A percentile compares a stretch with the other conserved stretches of the same genome.
These are phyloP conservation scores for Erysiphe neolycopersici DNA, from an alignment of 2,329 filamentous ascomycete genomes.

Conservation along the genomic window DNA sequence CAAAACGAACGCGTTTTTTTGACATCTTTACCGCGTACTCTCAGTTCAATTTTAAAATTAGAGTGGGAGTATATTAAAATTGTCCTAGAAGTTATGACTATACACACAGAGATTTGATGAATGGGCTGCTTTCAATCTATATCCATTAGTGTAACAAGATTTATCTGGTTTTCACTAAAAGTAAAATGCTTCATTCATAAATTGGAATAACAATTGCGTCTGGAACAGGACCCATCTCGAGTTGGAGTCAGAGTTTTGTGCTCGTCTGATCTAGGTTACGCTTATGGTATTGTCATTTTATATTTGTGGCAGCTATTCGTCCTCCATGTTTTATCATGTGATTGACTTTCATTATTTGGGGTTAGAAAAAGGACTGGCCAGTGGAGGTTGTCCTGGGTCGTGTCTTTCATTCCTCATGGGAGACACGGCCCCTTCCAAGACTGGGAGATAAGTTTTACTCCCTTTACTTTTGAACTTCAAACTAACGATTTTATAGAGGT, in stretches of 20 bases:
- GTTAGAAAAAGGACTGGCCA: neutral
- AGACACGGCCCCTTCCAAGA: neutral
- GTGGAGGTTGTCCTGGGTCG: neutral
- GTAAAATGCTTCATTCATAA: neutral
- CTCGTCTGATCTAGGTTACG: constrained; percentile 32
- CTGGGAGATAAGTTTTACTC: neutral
- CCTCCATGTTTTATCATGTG: neutral
- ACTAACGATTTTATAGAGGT: too few species aligned
- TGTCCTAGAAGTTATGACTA: constrained; percentile 69
- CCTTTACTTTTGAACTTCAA: too few species aligned
- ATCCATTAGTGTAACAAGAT: neutral
- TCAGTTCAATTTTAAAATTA: constrained; percentile 17
- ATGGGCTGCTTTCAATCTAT: neutral
- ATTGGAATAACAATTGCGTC: constrained; percentile 6
- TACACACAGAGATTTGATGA: constrained; percentile 39
- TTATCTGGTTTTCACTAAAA: neutral
- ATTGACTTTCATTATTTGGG: neutral
- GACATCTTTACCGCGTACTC: constrained; percentile 77
- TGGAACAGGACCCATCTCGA: constrained; percentile 53
- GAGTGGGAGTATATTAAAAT: constrained; percentile 75
- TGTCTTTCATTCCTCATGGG: neutral
- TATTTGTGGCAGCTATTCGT: too few species aligned
- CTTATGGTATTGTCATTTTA: neutral
- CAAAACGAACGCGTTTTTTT: constrained; percentile 14
- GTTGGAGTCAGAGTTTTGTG: constrained; percentile 84